A percentile compares a stretch with the other conserved stretches of the same genome.
These are phyloP conservation scores for Ophiostoma ips DNA, from an alignment of 2,329 filamentous ascomycete species.

Conservation along the genomic window DNA sequence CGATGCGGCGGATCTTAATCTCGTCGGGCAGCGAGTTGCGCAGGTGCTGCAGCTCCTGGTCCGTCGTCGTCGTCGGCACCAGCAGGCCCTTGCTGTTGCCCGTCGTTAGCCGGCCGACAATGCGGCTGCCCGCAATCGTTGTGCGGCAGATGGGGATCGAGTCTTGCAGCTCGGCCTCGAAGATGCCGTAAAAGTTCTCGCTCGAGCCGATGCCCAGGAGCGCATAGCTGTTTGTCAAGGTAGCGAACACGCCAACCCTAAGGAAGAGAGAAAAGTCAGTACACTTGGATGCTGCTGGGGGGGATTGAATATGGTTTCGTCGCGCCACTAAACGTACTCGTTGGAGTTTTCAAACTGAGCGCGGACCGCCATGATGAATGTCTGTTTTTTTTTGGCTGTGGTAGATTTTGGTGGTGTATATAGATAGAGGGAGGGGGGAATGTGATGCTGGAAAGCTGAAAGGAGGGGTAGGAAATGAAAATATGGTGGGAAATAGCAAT, in stretches of 20 bases:
- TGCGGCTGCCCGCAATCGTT: slow-evolving; percentile 91
- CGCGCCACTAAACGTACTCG: slow-evolving; percentile 58
- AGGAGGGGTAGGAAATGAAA: background rate
- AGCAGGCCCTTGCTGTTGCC: slow-evolving; percentile 95
- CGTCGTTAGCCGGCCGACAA: slow-evolving; percentile 88
- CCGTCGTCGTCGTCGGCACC: slow-evolving; percentile 88
- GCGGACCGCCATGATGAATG: slow-evolving; percentile 46
- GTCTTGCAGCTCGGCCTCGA: slow-evolving; percentile 95
- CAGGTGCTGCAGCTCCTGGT: slow-evolving; percentile 95
- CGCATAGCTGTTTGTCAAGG: slow-evolving; percentile 93
- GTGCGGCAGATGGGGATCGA: slow-evolving; percentile 93
- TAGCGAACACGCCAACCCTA: slow-evolving; percentile 92
- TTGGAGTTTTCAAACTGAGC: slow-evolving; percentile 82
- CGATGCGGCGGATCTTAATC: slow-evolving; percentile 92
- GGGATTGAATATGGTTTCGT: too few species aligned
- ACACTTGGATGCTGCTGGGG: background rate
- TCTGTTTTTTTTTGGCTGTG: background rate
- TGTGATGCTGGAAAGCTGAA: too few species aligned
- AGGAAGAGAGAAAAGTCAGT: background rate
- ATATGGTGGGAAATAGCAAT: background rate
- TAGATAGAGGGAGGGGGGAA: background rate
- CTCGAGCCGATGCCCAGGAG: slow-evolving; percentile 88
- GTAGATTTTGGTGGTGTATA: too few species aligned
- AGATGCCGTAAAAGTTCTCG: slow-evolving; percentile 98
- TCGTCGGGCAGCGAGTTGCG: slow-evolving; percentile 85